Conservation (phyloP, 176 grass and related monocot species). For the Bromus sterilis region DNA sequence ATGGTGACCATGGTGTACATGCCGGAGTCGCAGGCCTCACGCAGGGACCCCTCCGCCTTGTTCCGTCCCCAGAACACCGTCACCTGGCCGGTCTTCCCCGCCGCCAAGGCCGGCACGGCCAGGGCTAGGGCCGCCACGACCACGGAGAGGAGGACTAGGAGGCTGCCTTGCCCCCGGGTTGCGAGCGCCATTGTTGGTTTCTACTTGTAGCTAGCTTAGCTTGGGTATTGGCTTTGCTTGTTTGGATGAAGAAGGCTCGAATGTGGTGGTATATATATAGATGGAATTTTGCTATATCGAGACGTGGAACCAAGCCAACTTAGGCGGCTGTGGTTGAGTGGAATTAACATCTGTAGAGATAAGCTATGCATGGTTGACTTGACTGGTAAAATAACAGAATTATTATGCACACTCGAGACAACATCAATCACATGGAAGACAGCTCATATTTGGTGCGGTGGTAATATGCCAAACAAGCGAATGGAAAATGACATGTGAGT, state of each 20-base stretch:
- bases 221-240: not conserved
- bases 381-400: too few relatives aligned
- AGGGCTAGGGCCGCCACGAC: not conserved
- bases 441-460: too few relatives aligned
- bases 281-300: not conserved
- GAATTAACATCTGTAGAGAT: too few relatives aligned
- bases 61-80: too few relatives aligned
- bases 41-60: too few relatives aligned
- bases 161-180: not conserved
- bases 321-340: not conserved
- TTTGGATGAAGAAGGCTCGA: not conserved
- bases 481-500: too few relatives aligned
- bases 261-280: not conserved
- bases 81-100: not conserved
- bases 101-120: not conserved
- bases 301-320: not conserved
- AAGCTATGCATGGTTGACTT: too few relatives aligned
- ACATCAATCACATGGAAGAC: too few relatives aligned
- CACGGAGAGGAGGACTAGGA: not conserved
- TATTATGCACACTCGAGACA: too few relatives aligned
- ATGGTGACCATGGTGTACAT: conserved; percentile 3
- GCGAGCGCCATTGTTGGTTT: not conserved
- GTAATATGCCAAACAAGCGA: too few relatives aligned
- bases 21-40: conserved; percentile 2
- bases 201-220: not conserved